phyloP scores from a whole-genome alignment of 169 alveolate species.

The Neospora caninum region DNA sequence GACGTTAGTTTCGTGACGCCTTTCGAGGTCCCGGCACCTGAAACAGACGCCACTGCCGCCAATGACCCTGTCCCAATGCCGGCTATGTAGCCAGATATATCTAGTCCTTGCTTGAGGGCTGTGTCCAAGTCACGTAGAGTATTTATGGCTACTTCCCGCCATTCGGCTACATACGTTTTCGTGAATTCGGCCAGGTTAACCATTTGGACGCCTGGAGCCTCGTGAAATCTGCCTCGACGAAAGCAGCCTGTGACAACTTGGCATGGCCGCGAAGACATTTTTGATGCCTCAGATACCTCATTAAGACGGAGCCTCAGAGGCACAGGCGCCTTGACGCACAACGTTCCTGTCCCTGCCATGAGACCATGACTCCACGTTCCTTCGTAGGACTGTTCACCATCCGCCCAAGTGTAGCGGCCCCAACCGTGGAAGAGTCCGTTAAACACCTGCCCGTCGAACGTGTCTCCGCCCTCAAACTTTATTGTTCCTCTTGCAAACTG shows the following conservation, averaged over 20 bases:
- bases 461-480: not conserved
- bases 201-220: slow-evolving; percentile 6
- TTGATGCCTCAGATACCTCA: not conserved
- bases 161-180: not conserved
- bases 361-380: slow-evolving; percentile 12
- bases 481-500: not conserved
- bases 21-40: not conserved
- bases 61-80: not conserved
- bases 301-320: not conserved
- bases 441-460: slow-evolving; percentile 17
- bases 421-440: slow-evolving; percentile 37
- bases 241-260: not conserved
- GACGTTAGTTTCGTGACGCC: not conserved
- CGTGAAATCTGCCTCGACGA: not conserved
- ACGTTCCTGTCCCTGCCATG: slow-evolving; percentile 8
- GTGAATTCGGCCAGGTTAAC: not conserved
- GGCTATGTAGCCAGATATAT: not conserved
- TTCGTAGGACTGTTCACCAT: slow-evolving; percentile 18
- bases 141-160: not conserved
- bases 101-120: slow-evolving; percentile 4
- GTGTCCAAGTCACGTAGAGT: not conserved
- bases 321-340: not conserved
- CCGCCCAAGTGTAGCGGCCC: slow-evolving; percentile 12
- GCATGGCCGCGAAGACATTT: not conserved
- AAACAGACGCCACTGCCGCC: not conserved